Percentiles rank a stretch among this genome's conserved stretches.
Conservation (phyloP, 345 rosid species). For the Bruguiera gymnorhiza region DNA sequence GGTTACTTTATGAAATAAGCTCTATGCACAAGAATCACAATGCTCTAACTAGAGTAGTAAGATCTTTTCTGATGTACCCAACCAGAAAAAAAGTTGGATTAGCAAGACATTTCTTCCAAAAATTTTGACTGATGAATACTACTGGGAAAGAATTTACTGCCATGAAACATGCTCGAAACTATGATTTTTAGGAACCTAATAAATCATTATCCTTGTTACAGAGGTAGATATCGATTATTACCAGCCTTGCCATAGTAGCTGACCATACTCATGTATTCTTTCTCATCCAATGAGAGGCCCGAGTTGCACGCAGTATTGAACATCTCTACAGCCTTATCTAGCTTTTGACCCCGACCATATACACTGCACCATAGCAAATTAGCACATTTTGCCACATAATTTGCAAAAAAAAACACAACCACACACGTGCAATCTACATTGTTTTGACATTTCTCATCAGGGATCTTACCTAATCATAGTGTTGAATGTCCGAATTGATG, state of each 20-base stretch:
- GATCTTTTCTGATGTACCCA: too few relatives aligned
- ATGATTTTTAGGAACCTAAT: neutral
- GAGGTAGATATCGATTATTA: conserved; percentile 24
- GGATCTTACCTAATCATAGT: conserved; percentile 67
- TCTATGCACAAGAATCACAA: too few relatives aligned
- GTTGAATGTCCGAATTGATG: conserved; percentile 69
- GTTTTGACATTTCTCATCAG: conserved; percentile 9
- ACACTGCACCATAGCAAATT: conserved; percentile 52
- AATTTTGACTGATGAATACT: neutral
- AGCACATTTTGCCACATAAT: conserved; percentile 12
- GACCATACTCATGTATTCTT: conserved; percentile 70
- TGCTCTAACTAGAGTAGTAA: too few relatives aligned
- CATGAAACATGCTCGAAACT: neutral
- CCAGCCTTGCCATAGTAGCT: conserved; percentile 73
- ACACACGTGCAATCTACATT: neutral
- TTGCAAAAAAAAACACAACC: neutral
- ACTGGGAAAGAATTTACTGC: neutral
- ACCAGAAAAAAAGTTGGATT: too few relatives aligned
- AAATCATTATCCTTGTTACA: neutral
- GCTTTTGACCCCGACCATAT: conserved; percentile 53
- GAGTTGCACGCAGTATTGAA: conserved; percentile 43
- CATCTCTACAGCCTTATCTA: conserved; percentile 65
- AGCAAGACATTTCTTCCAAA: neutral
- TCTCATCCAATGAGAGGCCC: conserved; percentile 62
- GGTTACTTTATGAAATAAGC: too few relatives aligned